Evolutionary conservation across 1,139 yeast genomes (phyloP).

Genomic region (Kazachstania sp.): DNA sequence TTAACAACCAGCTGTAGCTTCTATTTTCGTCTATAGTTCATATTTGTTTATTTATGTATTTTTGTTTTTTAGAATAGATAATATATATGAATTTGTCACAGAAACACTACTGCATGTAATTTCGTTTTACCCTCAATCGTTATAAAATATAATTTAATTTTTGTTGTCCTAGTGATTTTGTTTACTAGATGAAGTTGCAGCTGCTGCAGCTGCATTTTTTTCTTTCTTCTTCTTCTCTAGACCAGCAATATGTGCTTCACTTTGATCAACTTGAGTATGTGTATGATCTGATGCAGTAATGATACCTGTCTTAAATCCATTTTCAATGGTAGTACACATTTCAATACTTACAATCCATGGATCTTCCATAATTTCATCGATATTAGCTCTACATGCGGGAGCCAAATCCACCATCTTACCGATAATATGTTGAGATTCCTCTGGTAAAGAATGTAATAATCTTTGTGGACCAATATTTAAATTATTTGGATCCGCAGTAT

Average conservation of each 20-base stretch:
- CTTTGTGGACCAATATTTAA: constrained; percentile 63
- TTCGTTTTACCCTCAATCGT: background rate
- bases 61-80: background rate
- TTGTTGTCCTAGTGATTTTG: constrained; percentile 1
- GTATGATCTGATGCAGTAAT: constrained; percentile 49
- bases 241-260: constrained; percentile 92
- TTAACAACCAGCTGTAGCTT: no score
- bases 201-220: constrained; percentile 7
- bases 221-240: constrained; percentile 68
- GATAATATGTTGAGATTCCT: constrained; percentile 55
- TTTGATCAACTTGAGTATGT: constrained; percentile 85
- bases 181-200: background rate
- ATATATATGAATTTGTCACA: background rate
- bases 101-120: background rate
- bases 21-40: no score
- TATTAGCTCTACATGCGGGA: constrained; percentile 77
- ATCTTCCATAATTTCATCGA: constrained; percentile 76
- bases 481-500: constrained; percentile 35
- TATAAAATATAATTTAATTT: background rate
- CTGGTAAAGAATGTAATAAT: constrained; percentile 59
- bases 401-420: constrained; percentile 73
- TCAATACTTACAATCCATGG: constrained; percentile 60
- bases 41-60: no score
- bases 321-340: constrained; percentile 57
- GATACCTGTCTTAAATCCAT: constrained; percentile 31